phyloP scores from a whole-genome alignment of 2,329 filamentous ascomycete species.

The Aspergillus novoparasiticus region DNA sequence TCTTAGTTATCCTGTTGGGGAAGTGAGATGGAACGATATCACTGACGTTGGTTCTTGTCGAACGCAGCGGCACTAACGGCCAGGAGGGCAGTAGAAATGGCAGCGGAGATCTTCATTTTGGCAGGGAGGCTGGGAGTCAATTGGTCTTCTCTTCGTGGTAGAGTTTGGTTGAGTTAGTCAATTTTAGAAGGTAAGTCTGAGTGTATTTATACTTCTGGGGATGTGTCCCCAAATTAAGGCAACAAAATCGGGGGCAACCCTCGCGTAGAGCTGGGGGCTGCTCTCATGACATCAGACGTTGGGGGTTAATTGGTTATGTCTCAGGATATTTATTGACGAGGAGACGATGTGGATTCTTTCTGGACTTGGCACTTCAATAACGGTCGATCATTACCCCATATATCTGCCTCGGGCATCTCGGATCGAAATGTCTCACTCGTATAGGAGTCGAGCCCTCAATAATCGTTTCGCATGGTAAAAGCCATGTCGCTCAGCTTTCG shows the following conservation, averaged over 20 bases:
- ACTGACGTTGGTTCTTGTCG: slow-evolving; percentile 34
- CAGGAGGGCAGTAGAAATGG: slow-evolving; percentile 27
- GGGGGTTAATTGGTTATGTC: background rate
- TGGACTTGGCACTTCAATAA: background rate
- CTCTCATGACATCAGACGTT: background rate
- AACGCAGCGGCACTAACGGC: slow-evolving; percentile 33
- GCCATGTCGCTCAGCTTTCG: background rate
- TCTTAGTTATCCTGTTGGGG: background rate
- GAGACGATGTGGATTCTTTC: background rate
- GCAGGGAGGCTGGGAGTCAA: background rate
- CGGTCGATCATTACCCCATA: background rate
- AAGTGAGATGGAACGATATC: background rate
- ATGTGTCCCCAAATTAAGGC: background rate
- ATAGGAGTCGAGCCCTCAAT: background rate
- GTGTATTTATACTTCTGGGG: background rate
- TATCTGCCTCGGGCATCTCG: background rate
- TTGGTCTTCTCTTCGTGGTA: background rate
- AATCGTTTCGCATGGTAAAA: background rate
- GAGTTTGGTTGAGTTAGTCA: background rate
- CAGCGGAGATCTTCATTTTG: slow-evolving; percentile 34
- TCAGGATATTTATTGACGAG: background rate
- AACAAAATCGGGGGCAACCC: background rate
- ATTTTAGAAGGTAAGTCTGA: background rate
- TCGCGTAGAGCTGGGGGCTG: background rate
- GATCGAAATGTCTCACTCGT: slow-evolving; percentile 1